Conservation (phyloP, 345 rosid species). For the Bretschneidera sinensis region DNA sequence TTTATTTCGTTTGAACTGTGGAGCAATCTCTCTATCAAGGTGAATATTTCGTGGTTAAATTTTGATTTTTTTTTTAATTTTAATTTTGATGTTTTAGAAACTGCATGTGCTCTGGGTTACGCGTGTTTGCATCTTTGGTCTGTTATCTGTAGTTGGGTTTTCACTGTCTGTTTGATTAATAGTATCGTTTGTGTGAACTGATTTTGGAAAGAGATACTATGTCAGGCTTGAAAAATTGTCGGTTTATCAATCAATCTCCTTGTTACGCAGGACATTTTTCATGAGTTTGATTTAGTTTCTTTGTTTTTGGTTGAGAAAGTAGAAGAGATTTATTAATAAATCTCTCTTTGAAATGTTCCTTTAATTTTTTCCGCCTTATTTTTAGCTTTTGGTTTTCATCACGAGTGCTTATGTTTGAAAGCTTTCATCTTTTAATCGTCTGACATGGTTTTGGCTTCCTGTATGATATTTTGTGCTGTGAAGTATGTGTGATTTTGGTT, state of each 20-base stretch:
- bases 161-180: constrained; percentile 7
- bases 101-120: constrained; percentile 4
- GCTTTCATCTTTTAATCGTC: neutral
- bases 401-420: too few species aligned
- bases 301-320: neutral
- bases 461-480: neutral
- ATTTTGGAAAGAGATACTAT: constrained; percentile 1
- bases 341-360: neutral
- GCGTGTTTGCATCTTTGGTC: neutral
- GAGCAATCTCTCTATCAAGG: neutral
- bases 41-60: neutral
- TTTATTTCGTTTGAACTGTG: neutral
- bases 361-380: neutral
- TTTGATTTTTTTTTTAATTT: neutral
- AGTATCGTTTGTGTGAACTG: neutral
- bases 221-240: neutral
- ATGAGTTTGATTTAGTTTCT: too few species aligned
- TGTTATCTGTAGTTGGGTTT: constrained; percentile 3
- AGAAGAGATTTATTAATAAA: neutral
- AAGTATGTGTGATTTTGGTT: neutral
- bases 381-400: too few species aligned
- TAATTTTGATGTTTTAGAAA: neutral
- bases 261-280: neutral
- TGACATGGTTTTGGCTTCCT: neutral
- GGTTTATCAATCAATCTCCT: neutral